phyloP scores from a whole-genome alignment of 345 rosid genomes.

The Durio zibethinus region DNA sequence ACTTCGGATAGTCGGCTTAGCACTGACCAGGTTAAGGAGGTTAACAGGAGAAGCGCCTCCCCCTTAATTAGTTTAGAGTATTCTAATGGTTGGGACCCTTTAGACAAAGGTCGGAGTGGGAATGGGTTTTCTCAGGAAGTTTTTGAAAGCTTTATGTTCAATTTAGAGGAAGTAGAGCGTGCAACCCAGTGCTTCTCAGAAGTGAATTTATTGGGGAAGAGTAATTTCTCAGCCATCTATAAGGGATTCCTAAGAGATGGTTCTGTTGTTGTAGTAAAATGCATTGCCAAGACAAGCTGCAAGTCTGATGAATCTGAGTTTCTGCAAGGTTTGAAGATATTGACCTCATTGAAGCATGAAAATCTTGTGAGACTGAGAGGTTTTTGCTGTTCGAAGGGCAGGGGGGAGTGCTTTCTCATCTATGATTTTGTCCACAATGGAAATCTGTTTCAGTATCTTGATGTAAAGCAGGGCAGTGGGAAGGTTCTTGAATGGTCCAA shows the following conservation, averaged over 20 bases:
- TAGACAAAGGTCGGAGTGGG: constrained; percentile 52
- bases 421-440: constrained; percentile 86
- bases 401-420: constrained; percentile 89
- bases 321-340: constrained; percentile 70
- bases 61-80: constrained; percentile 85
- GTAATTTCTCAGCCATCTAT: constrained; percentile 66
- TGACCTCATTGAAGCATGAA: constrained; percentile 75
- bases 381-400: constrained; percentile 88
- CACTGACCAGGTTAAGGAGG: constrained; percentile 59
- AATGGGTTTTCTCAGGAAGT: constrained; percentile 70
- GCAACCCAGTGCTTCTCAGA: constrained; percentile 94
- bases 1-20: constrained; percentile 60
- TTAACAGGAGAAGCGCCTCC: constrained; percentile 55
- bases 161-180: constrained; percentile 86
- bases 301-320: constrained; percentile 75
- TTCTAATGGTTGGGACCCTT: constrained; percentile 91
- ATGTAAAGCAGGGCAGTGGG: constrained; percentile 48
- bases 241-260: constrained; percentile 87
- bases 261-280: constrained; percentile 65
- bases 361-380: constrained; percentile 79
- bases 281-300: constrained; percentile 86
- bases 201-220: constrained; percentile 66
- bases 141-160: constrained; percentile 88
- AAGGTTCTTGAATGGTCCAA: constrained; percentile 82
- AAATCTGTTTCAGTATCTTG: constrained; percentile 75